phyloP scores from a whole-genome alignment of 2,329 filamentous ascomycete genomes.

The Coccinonectria pachysandricola region DNA sequence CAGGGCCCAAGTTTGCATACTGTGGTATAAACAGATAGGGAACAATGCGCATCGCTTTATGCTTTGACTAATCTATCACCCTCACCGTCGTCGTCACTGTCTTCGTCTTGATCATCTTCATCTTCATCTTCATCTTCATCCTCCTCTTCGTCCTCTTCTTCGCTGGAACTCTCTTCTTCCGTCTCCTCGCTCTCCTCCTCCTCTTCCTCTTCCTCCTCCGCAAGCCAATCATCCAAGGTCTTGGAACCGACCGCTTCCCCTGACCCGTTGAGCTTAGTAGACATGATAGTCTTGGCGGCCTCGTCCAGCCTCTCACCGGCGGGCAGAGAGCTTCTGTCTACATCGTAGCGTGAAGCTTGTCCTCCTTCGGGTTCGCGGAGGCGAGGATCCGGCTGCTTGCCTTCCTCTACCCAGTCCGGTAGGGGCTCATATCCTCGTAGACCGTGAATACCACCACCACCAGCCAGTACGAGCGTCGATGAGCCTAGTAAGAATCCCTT shows the following conservation, averaged over 20 bases:
- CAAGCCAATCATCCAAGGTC: conserved; percentile 88
- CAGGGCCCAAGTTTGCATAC: no score
- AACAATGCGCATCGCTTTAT: conserved; percentile 19
- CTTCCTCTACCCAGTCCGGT: conserved; percentile 75
- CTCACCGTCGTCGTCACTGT: conserved; percentile 36
- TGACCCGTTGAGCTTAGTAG: conserved; percentile 39
- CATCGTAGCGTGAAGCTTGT: conserved; percentile 21
- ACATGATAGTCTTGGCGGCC: conserved; percentile 29
- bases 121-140: conserved; percentile 43
- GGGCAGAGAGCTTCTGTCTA: conserved; percentile 32
- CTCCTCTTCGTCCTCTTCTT: conserved; percentile 39
- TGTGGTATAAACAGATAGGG: no score
- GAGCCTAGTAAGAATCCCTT: conserved; percentile 73
- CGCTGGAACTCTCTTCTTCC: conserved; percentile 37
- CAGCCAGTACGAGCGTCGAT: conserved; percentile 73
- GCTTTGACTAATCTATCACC: conserved; percentile 33
- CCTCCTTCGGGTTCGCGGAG: conserved; percentile 51
- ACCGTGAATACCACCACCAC: conserved; percentile 61
- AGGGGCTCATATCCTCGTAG: conserved; percentile 69
- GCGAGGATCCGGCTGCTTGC: conserved; percentile 66
- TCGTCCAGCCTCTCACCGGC: conserved; percentile 56
- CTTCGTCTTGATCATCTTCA: conserved; percentile 36
- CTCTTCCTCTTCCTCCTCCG: conserved; percentile 54
- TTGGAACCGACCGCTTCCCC: conserved; percentile 53
- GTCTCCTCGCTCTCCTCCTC: conserved; percentile 46